Conservation (phyloP, 192 early-diverging fungal genomes). For the Backusella australiensis region DNA sequence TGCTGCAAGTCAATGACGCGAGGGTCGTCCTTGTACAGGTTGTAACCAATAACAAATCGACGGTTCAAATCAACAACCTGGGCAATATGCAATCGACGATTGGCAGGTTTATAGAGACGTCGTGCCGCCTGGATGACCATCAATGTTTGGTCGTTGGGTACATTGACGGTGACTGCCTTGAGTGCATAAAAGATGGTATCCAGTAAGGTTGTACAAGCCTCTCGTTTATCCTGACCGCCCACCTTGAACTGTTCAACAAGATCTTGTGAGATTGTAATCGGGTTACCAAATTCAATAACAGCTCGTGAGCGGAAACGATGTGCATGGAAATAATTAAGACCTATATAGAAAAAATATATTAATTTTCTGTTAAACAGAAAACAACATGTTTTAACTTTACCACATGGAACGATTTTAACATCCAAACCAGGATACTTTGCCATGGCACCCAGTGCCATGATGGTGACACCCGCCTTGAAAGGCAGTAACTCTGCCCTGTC, state of each 20-base stretch:
- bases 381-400: slow-evolving; percentile 6
- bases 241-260: slow-evolving; percentile 79
- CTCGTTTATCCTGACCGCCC: slow-evolving; percentile 81
- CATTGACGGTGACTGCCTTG: slow-evolving; percentile 88
- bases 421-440: slow-evolving; percentile 77
- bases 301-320: slow-evolving; percentile 93
- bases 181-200: slow-evolving; percentile 75
- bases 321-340: slow-evolving; percentile 96
- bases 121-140: slow-evolving; percentile 95
- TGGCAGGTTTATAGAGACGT: slow-evolving; percentile 87
- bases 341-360: slow-evolving; percentile 11
- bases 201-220: slow-evolving; percentile 79
- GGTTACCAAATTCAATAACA: slow-evolving; percentile 96
- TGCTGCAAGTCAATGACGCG: slow-evolving; percentile 73
- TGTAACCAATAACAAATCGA: slow-evolving; percentile 83
- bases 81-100: slow-evolving; percentile 82
- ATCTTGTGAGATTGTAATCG: slow-evolving; percentile 75
- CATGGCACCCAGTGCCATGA: slow-evolving; percentile 91
- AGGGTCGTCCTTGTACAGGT: slow-evolving; percentile 77
- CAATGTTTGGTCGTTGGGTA: slow-evolving; percentile 88
- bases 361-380: neutral
- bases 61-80: slow-evolving; percentile 89
- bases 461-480: slow-evolving; percentile 71
- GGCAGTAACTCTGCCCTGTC: slow-evolving; percentile 95
- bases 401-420: slow-evolving; percentile 89